Evolutionary conservation across 805 yeast genomes (phyloP).

Genomic region (Candida wancherniae): DNA sequence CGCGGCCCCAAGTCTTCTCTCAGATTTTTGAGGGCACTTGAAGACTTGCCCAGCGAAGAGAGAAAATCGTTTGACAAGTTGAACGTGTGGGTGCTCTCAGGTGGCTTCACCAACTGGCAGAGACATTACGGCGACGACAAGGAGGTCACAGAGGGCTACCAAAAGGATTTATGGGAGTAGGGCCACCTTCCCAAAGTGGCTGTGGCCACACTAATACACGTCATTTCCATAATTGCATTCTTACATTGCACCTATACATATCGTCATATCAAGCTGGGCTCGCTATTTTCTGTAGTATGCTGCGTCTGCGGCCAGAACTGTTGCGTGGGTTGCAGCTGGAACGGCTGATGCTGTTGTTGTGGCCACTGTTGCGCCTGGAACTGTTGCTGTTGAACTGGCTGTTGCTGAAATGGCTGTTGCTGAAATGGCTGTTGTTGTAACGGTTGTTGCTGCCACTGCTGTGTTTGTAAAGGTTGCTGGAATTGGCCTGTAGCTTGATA

Average conservation of each 20-base stretch:
- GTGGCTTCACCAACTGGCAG: slow-evolving; percentile 89
- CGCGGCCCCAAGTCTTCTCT: slow-evolving; percentile 87
- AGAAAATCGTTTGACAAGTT: slow-evolving; percentile 27
- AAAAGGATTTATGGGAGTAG: slow-evolving; percentile 33
- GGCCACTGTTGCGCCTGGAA: slow-evolving; percentile 6
- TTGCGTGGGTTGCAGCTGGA: slow-evolving; percentile 2
- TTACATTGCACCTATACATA: too few species aligned
- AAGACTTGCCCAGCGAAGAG: slow-evolving; percentile 25
- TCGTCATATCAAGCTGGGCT: slow-evolving; percentile 22
- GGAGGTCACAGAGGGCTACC: slow-evolving; percentile 51
- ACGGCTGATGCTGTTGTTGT: slow-evolving; percentile 3
- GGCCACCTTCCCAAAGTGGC: too few species aligned
- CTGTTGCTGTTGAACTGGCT: slow-evolving; percentile 7
- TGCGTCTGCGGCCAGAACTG: slow-evolving; percentile 2
- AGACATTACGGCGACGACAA: slow-evolving; percentile 62
- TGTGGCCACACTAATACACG: too few species aligned
- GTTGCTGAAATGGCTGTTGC: slow-evolving; percentile 1
- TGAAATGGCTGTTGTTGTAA: slow-evolving; percentile 6
- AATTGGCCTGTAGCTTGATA: slow-evolving; percentile 12
- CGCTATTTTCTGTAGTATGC: slow-evolving; percentile 15
- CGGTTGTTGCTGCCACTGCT: slow-evolving; percentile 7
- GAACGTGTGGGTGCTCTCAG: slow-evolving; percentile 66
- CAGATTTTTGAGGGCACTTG: slow-evolving; percentile 47
- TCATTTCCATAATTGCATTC: too few species aligned
- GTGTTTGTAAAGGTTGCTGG: slow-evolving; percentile 7